A percentile compares a stretch with the other conserved stretches of the same genome.
Conservation (phyloP, 768 basidiomycete genomes). For the Russula ochroleuca region DNA sequence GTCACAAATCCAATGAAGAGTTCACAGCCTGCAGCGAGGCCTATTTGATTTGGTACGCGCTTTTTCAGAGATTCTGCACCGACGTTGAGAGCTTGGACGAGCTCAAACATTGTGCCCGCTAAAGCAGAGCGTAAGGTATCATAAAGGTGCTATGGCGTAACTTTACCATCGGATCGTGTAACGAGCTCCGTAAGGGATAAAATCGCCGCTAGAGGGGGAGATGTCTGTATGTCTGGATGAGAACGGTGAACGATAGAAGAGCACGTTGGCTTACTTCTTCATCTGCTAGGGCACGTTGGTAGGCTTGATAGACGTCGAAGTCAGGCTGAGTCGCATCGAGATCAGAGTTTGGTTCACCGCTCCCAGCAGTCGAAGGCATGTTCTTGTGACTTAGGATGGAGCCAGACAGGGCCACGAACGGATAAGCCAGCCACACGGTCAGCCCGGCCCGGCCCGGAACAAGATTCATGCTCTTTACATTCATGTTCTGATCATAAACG, state of each 20-base stretch:
- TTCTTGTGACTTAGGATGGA: constrained; percentile 2
- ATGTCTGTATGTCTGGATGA: constrained; percentile 46
- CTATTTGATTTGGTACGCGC: constrained; percentile 71
- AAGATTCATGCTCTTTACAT: background rate
- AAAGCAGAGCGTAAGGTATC: constrained; percentile 22
- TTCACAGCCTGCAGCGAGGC: constrained; percentile 84
- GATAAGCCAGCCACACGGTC: background rate
- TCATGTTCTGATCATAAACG: constrained; percentile 1
- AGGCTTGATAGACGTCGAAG: constrained; percentile 52
- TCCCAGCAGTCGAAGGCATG: constrained; percentile 12
- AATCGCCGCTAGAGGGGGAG: constrained; percentile 84
- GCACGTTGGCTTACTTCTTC: constrained; percentile 50
- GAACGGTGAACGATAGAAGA: background rate
- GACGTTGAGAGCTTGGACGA: constrained; percentile 76
- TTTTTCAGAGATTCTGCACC: constrained; percentile 61
- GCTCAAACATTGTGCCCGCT: constrained; percentile 93
- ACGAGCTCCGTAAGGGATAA: constrained; percentile 79
- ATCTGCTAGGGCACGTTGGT: constrained; percentile 56
- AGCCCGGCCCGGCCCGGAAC: constrained; percentile 5
- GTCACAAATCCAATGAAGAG: constrained; percentile 89
- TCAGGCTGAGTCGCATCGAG: background rate
- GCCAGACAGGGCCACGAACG: background rate
- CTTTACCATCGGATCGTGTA: constrained; percentile 68
- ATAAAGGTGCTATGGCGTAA: constrained; percentile 2
- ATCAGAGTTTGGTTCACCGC: background rate